phyloP scores from a whole-genome alignment of 2,329 filamentous ascomycete species.

The Fusarium drepaniforme region DNA sequence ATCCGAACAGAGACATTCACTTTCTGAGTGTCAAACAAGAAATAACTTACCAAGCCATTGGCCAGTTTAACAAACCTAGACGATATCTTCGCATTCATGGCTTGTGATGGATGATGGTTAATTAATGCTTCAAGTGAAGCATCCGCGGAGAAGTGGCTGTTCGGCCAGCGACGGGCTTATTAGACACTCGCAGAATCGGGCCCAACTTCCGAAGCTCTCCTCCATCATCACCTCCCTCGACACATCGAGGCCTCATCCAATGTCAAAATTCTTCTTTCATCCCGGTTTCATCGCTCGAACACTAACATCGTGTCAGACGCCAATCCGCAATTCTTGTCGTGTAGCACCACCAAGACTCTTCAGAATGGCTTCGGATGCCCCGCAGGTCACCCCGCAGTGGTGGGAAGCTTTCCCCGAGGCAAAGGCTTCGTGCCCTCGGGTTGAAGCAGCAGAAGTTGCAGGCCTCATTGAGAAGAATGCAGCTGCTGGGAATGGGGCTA shows the following conservation, averaged over 20 bases:
- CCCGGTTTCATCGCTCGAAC: fast-evolving
- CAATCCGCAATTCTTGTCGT: too few species aligned
- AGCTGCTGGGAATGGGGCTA: conserved; percentile 42
- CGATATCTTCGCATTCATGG: neutral
- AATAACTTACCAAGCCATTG: neutral
- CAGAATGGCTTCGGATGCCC: conserved; percentile 41
- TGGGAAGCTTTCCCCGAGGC: conserved; percentile 58
- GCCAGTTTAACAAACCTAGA: neutral
- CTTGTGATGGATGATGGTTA: fast-evolving
- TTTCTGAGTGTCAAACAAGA: fast-evolving
- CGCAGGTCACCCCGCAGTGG: conserved; percentile 49
- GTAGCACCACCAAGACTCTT: neutral
- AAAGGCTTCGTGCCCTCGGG: conserved; percentile 50
- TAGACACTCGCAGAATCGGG: conserved; percentile 1
- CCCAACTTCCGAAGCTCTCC: conserved; percentile 12
- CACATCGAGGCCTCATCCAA: neutral
- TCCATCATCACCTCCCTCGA: conserved; percentile 9
- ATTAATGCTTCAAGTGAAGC: neutral
- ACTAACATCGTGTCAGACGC: neutral
- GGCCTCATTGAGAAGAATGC: conserved; percentile 54
- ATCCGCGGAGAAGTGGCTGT: neutral
- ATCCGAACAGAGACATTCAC: neutral
- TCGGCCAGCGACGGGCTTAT: conserved; percentile 2
- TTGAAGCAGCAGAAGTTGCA: conserved; percentile 56
- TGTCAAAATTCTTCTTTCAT: neutral